These are phyloP conservation scores for Euphorbia lathyris DNA, from an alignment of 345 rosid species.

Conservation along the genomic window DNA sequence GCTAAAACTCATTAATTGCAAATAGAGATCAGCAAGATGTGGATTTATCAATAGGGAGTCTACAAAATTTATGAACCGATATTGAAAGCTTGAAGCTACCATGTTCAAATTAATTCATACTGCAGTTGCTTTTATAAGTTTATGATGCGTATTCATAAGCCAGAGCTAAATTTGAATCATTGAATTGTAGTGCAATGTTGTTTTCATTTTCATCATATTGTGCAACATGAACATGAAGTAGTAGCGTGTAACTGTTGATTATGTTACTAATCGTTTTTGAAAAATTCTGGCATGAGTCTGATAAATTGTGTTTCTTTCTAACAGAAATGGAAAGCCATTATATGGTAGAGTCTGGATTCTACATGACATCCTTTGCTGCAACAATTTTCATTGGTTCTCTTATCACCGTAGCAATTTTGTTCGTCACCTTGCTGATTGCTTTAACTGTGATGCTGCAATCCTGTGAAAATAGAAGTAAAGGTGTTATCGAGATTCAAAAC, in stretches of 20 bases:
- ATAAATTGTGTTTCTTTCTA: constrained; percentile 4
- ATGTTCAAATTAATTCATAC: not conserved
- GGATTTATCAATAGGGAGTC: not conserved
- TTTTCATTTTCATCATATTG: too few species aligned
- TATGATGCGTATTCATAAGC: not conserved
- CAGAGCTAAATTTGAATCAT: not conserved
- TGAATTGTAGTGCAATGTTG: too few species aligned
- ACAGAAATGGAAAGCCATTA: constrained; percentile 58
- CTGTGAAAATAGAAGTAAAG: constrained; percentile 48
- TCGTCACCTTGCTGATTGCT: constrained; percentile 55
- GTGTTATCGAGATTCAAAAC: constrained; percentile 41
- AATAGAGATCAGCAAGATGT: not conserved
- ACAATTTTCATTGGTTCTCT: constrained; percentile 63
- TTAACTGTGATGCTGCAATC: constrained; percentile 72
- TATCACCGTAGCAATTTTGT: constrained; percentile 52
- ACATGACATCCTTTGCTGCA: constrained; percentile 73
- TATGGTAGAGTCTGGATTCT: constrained; percentile 64
- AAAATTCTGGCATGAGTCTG: not conserved
- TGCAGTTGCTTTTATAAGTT: not conserved
- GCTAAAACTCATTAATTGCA: not conserved
- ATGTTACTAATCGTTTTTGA: not conserved
- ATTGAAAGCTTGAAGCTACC: not conserved
- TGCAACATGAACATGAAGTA: not conserved
- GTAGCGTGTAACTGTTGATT: not conserved
- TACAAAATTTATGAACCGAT: not conserved